phyloP scores from a whole-genome alignment of 352 stramenopile species.

The Phytophthora meadii region DNA sequence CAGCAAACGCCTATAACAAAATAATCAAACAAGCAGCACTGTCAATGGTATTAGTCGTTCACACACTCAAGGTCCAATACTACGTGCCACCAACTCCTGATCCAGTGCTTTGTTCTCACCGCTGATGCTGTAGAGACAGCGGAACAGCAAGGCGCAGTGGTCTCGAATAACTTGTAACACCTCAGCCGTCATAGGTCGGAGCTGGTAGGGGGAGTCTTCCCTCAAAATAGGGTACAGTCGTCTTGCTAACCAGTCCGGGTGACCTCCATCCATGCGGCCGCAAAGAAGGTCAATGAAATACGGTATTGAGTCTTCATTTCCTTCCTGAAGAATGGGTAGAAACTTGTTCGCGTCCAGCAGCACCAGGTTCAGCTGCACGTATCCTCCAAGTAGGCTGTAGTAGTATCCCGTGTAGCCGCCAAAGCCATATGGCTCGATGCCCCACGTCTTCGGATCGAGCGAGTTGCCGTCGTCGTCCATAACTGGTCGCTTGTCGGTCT shows the following conservation, averaged over 20 bases:
- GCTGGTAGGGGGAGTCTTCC: neutral
- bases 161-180: conserved; percentile 33
- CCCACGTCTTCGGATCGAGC: conserved; percentile 36
- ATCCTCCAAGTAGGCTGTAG: conserved; percentile 32
- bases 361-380: conserved; percentile 44
- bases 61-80: conserved; percentile 1
- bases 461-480: conserved; percentile 29
- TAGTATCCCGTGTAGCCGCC: conserved; percentile 32
- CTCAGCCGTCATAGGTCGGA: conserved; percentile 32
- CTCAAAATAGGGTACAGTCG: conserved; percentile 11
- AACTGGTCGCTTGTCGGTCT: conserved; percentile 24
- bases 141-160: conserved; percentile 37
- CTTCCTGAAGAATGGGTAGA: conserved; percentile 27
- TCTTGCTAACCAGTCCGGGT: conserved; percentile 21
- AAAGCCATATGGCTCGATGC: conserved; percentile 8
- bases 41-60: neutral
- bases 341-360: conserved; percentile 36
- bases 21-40: conserved; percentile 30
- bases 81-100: neutral
- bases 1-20: conserved; percentile 35
- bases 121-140: conserved; percentile 38
- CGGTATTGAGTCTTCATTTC: neutral
- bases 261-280: conserved; percentile 27
- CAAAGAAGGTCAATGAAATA: conserved; percentile 23
- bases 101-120: conserved; percentile 27